phyloP scores from a whole-genome alignment of 2,329 filamentous ascomycete species.

The Cladosporium sp. region DNA sequence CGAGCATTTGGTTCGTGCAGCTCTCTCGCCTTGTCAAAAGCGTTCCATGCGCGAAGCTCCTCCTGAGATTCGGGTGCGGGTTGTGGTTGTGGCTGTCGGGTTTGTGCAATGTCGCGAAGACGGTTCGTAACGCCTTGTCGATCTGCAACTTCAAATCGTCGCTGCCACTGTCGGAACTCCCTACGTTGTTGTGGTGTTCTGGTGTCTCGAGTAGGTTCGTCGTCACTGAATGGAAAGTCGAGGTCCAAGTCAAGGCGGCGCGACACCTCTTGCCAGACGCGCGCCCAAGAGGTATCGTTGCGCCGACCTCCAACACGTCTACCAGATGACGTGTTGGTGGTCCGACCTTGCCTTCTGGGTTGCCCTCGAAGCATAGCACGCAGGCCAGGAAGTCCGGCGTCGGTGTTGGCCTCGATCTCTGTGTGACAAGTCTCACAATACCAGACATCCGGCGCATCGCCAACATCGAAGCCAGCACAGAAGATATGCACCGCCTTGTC shows the following conservation, averaged over 20 bases:
- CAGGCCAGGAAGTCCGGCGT: conserved; percentile 24
- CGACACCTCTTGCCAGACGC: conserved; percentile 88
- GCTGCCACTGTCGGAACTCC: conserved; percentile 70
- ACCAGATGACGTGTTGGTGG: conserved; percentile 9
- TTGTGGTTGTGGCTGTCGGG: conserved; percentile 44
- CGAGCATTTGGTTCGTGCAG: conserved; percentile 50
- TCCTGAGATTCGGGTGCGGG: conserved; percentile 69
- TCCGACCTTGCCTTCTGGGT: conserved; percentile 19
- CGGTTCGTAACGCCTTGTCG: conserved; percentile 69
- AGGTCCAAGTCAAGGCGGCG: conserved; percentile 71
- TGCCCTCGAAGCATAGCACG: conserved; percentile 22
- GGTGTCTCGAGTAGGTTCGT: conserved; percentile 47
- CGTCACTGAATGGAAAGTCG: conserved; percentile 77
- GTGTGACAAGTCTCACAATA: conserved; percentile 77
- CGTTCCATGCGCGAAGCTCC: conserved; percentile 82
- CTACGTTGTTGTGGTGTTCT: conserved; percentile 51
- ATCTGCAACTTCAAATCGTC: conserved; percentile 75
- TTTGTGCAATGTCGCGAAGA: conserved; percentile 44
- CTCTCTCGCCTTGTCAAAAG: conserved; percentile 78
- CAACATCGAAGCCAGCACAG: conserved; percentile 70
- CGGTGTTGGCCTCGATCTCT: conserved; percentile 25
- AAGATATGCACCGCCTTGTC: conserved; percentile 86
- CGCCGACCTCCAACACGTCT: conserved; percentile 17
- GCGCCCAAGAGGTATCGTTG: conserved; percentile 58
- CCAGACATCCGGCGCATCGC: conserved; percentile 54